Evolutionary conservation across 352 stramenopile species (phyloP).

Genomic region (Phytopythium delawarense): DNA sequence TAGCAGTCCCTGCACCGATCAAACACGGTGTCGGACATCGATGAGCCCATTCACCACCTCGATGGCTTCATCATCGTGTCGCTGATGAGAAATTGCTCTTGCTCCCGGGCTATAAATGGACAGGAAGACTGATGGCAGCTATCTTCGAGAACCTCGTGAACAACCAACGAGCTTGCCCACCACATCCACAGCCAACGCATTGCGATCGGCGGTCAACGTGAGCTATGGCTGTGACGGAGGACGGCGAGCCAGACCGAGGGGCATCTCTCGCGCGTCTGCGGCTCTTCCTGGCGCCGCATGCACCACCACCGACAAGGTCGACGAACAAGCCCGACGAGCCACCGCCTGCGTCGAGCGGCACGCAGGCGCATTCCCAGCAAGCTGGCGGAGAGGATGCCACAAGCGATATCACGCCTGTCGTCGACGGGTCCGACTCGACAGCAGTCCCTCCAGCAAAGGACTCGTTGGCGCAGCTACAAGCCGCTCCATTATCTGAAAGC

Average conservation of each 20-base stretch:
- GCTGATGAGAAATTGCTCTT: not conserved
- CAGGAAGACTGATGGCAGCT: not conserved
- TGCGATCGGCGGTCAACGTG: not conserved
- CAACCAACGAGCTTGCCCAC: not conserved
- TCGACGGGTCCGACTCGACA: not conserved
- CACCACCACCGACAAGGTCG: constrained; percentile 9
- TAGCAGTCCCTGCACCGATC: not conserved
- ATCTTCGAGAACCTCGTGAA: not conserved
- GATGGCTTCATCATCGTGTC: too few species aligned
- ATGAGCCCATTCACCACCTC: not conserved
- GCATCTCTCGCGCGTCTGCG: constrained; percentile 29
- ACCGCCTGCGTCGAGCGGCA: not conserved
- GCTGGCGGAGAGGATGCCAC: too few species aligned
- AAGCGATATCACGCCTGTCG: not conserved
- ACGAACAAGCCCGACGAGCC: constrained; percentile 2
- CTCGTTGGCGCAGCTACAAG: not conserved
- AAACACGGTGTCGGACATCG: not conserved
- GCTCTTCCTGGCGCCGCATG: constrained; percentile 35
- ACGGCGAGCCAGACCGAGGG: constrained; percentile 15
- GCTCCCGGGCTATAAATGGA: constrained; percentile 1
- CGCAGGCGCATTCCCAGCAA: not conserved
- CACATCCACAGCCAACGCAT: not conserved
- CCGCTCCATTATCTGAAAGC: not conserved
- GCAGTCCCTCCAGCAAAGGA: not conserved
- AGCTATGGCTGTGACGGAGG: constrained; percentile 4